Base-by-base conservation (phyloP, 331 rosid genomes). In the Prunus yedoensis region DNA sequence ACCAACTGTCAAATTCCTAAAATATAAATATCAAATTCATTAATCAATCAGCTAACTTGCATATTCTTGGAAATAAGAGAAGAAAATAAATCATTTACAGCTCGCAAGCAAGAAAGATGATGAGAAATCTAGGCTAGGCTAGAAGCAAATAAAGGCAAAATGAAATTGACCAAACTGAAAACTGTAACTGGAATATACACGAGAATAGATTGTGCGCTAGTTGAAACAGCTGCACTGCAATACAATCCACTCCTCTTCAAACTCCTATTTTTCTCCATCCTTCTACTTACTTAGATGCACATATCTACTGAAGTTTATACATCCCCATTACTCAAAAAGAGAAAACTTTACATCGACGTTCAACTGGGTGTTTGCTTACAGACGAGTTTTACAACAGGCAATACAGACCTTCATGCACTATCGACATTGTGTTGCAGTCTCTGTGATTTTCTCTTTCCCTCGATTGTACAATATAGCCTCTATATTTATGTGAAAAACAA, bases 381-480 rank as follows among this genome's bases (percentile, higher is more conserved):
- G 68, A 25, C 18, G 16, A 56, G 77, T 45, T 59, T n/a, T 59
- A 68, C 41, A 3, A 60, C 20, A 60, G 60, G 60, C 30, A 10
- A 43, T 16, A 16, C 45, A 25, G 67, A 45, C 59, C 13, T 15
- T 73, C 57, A 46, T 2, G 38, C 69, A 59, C 69, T 38, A 38
- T 10, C 74, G 79, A 59, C 78, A 49, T 71, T 62, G 74, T 82
- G 81, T 78, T 46, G 83, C 81, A 62, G 77, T 77, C 74, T 83
- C 43, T 75, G 64, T 75, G 68, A 76, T 66, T 74, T 65, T 79
- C 59, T 60, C 68, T 80, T 85, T 80, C 62, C 76, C 82, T 78
- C 73, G 9, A n/a, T 77, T 65, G 83, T 82, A 73, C 83, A 81
- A 69, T 72, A 70, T 79, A 81, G 66, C 87, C 88, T 82, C 83